Evolutionary conservation across 1,284 basidiomycete genomes (phyloP), one percentile per base, ranked within the genome.

Genomic region (Ceratobasidium sp.): DNA sequence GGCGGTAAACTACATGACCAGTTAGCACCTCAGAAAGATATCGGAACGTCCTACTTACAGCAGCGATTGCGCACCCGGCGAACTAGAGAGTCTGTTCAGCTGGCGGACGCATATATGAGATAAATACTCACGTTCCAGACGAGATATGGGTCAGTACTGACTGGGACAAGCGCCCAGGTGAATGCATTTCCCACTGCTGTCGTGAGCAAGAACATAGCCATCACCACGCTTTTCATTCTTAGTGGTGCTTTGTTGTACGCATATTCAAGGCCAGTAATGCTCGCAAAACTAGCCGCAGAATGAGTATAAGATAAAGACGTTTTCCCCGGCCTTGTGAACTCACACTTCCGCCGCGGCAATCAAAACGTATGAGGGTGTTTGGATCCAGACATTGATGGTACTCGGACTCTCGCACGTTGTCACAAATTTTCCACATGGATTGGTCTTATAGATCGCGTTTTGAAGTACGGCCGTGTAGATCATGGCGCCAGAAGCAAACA

Each of bases 181-280:
- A 73, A 15, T 2, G 68, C 68, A 28, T 73, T 73, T 26, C n/a
- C 54, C 28, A 73, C 28, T 8, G 54, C 73, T 1, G 60, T 75
- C 3, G 61, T 75, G 85, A 95, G 94, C 49, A 95, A 84, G 86
- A 89, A 93, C 26, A 91, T 79, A 51, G 89, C 85, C 90, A 93
- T 93, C 76, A 94, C 91, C 76, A 94, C 87, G 53, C 90, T 92
- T n/a, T 89, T 89, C 93, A 94, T 94, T 83, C 93, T 93, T 84
- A 87, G 89, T 8, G 93, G 92, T 15, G 92, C 91, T 82, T 94
- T 95, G 76, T 92, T 94, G 86, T 93, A 95, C n/a, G 94, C 95
- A 82, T 95, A 95, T 83, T 97, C 95, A 79, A 86, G 81, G 60
- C 84, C 84, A 11, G 94, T 95, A 83, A 97, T 94, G 8, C 91